Conservation (phyloP, 1,284 basidiomycete species). For the Termitomyces sp. region DNA sequence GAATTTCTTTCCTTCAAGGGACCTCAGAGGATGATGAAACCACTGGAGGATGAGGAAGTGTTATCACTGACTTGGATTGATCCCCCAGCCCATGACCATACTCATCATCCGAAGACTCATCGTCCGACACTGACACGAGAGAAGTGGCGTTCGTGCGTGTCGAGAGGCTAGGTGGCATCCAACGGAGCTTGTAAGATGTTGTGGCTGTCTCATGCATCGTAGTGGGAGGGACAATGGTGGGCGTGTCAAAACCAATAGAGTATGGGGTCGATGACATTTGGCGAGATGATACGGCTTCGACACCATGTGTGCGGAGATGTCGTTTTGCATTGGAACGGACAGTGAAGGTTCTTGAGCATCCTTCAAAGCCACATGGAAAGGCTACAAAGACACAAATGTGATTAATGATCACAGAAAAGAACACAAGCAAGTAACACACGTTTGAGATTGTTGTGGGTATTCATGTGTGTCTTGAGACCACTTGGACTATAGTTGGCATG, state of each 20-base stretch:
- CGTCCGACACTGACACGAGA: constrained; percentile 21
- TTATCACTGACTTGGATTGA: constrained; percentile 15
- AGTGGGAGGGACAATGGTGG: constrained; percentile 19
- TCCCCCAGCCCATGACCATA: constrained; percentile 6
- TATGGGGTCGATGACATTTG: constrained; percentile 18
- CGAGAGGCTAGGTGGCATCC: constrained; percentile 33
- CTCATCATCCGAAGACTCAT: constrained; percentile 22
- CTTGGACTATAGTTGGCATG: constrained; percentile 37
- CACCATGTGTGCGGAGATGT: constrained; percentile 51
- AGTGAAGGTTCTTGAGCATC: constrained; percentile 50
- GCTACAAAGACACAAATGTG: constrained; percentile 28
- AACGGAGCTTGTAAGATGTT: constrained; percentile 28
- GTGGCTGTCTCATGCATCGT: constrained; percentile 12
- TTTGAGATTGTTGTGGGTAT: constrained; percentile 57
- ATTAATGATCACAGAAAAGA: constrained; percentile 10
- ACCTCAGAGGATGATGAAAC: constrained; percentile 14
- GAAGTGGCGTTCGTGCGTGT: constrained; percentile 21
- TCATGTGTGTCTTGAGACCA: constrained; percentile 62
- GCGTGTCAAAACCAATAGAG: constrained; percentile 30
- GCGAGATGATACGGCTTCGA: constrained; percentile 24
- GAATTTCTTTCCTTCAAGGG: constrained; percentile 23
- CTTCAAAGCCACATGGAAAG: constrained; percentile 42
- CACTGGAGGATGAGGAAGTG: constrained; percentile 18
- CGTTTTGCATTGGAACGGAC: constrained; percentile 61
- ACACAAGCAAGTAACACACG: constrained; percentile 33